phyloP scores from a whole-genome alignment of 306 rosid species.

The Dalbergia oliveri region DNA sequence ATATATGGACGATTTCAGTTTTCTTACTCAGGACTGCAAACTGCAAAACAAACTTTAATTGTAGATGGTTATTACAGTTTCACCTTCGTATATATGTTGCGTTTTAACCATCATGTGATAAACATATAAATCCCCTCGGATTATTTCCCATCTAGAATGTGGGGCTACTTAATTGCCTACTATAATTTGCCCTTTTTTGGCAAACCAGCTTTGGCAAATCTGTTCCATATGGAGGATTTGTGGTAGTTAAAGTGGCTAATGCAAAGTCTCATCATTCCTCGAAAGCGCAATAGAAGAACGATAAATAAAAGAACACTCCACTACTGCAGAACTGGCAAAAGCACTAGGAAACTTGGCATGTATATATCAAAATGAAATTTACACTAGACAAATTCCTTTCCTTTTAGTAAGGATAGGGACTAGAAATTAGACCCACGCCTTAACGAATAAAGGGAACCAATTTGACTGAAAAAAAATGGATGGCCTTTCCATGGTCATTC shows the following conservation, averaged over 20 bases:
- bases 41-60: not conserved
- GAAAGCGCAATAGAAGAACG: constrained; percentile 33
- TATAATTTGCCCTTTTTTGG: too few relatives aligned
- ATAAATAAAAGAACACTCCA: not conserved
- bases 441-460: not conserved
- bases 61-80: not conserved
- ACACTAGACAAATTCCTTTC: not conserved
- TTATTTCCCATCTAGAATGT: constrained; percentile 31
- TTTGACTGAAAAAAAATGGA: not conserved
- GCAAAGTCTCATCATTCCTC: constrained; percentile 30
- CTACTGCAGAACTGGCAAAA: constrained; percentile 27
- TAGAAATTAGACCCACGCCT: not conserved
- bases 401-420: not conserved
- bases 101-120: not conserved
- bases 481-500: constrained; percentile 5
- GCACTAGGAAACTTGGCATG: constrained; percentile 13
- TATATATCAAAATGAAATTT: constrained; percentile 1
- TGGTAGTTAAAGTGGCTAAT: constrained; percentile 34
- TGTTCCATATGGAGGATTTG: too few relatives aligned
- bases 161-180: not conserved
- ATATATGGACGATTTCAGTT: constrained; percentile 25
- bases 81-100: not conserved
- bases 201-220: constrained; percentile 15
- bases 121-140: not conserved
- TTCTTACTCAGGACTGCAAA: constrained; percentile 7